Evolutionary conservation across 2,329 filamentous ascomycete genomes (phyloP).

Genomic region (Nothophaeocryptopus gaeumannii): DNA sequence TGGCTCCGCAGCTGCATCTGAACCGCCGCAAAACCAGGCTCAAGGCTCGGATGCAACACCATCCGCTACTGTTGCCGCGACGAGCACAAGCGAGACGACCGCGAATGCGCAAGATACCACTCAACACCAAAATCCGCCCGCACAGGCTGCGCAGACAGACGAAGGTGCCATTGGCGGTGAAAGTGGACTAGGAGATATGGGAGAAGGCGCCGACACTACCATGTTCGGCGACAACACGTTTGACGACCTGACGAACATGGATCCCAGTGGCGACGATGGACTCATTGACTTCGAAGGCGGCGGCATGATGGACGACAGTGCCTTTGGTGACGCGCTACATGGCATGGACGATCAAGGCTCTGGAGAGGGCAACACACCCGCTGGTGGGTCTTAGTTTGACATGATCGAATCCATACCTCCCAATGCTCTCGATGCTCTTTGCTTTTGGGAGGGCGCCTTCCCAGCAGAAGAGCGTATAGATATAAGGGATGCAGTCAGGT

Average conservation of each 20-base stretch:
- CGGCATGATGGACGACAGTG: conserved; percentile 65
- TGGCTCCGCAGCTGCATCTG: not conserved
- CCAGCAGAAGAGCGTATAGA: too few relatives aligned
- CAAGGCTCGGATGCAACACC: not conserved
- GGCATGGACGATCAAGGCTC: conserved; percentile 43
- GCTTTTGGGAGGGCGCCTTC: too few relatives aligned
- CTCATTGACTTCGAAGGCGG: conserved; percentile 39
- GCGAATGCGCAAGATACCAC: not conserved
- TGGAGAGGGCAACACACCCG: conserved; percentile 10
- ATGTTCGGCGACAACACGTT: conserved; percentile 27
- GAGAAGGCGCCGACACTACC: not conserved
- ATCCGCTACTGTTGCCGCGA: not conserved
- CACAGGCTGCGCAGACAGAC: not conserved
- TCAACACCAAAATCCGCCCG: not conserved
- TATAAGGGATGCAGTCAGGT: too few relatives aligned
- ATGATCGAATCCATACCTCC: too few relatives aligned
- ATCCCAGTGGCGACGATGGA: conserved; percentile 56
- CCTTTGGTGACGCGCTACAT: conserved; percentile 81
- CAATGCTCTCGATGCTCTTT: too few relatives aligned
- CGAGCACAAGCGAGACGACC: not conserved
- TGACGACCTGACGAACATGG: conserved; percentile 43
- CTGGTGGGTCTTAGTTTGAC: not conserved
- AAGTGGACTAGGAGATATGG: conserved; percentile 6
- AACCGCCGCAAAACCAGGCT: not conserved
- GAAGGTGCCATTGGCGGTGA: not conserved